These are phyloP conservation scores for Solanum piurae DNA, from an alignment of 257 asterid genomes.

Conservation along the genomic window DNA sequence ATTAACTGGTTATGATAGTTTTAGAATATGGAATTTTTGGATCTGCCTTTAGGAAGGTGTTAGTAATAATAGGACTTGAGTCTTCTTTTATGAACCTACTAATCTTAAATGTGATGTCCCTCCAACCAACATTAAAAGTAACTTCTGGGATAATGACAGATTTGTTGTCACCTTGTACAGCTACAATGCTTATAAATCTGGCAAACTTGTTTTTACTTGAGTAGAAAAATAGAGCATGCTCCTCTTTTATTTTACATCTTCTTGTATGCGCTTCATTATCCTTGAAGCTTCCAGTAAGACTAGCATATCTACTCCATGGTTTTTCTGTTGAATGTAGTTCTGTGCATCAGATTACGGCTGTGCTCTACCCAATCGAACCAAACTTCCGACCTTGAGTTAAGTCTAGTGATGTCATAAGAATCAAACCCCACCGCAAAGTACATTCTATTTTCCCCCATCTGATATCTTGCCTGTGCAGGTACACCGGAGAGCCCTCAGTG, in stretches of 20 bases:
- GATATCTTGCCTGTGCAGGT: neutral
- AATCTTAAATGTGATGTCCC: neutral
- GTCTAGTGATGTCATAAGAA: neutral
- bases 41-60: neutral
- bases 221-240: neutral
- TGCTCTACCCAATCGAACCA: neutral
- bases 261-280: neutral
- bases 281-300: neutral
- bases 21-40: neutral
- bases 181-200: neutral
- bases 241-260: neutral
- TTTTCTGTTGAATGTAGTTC: neutral
- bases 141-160: neutral
- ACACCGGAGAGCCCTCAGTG: neutral
- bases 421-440: neutral
- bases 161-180: neutral
- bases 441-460: neutral
- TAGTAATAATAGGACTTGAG: neutral
- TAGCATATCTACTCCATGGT: neutral
- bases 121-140: neutral
- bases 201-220: neutral
- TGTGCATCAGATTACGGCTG: neutral
- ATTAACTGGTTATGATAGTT: neutral
- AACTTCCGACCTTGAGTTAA: neutral
- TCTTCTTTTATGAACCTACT: neutral